Conservation (phyloP, 306 rosid genomes). For the Mimosa bimucronata region DNA sequence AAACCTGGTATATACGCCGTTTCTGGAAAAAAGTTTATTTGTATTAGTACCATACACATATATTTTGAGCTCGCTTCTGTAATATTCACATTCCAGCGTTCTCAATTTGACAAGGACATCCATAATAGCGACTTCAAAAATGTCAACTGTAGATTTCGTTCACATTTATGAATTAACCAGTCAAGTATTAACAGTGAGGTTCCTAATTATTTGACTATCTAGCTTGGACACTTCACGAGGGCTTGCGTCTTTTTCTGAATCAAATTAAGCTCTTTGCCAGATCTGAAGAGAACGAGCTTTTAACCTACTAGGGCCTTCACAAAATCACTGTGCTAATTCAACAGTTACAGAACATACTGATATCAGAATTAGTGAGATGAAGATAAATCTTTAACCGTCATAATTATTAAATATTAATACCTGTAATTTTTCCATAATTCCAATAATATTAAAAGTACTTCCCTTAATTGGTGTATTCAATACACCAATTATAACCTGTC, state of each 20-base stretch:
- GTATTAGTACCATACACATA: background rate
- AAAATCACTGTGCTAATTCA: background rate
- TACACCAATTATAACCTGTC: background rate
- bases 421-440: no score
- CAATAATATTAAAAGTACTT: background rate
- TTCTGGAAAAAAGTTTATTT: slow-evolving; percentile 22
- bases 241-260: background rate
- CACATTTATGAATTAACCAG: background rate
- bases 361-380: background rate
- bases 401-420: no score
- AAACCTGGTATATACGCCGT: slow-evolving; percentile 32
- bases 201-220: background rate
- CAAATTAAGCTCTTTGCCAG: background rate
- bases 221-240: background rate
- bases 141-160: slow-evolving; percentile 23
- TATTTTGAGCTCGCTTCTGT: background rate
- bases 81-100: background rate
- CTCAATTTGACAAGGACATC: slow-evolving; percentile 32
- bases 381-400: background rate
- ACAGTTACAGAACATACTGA: background rate
- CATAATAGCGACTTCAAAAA: background rate
- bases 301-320: background rate
- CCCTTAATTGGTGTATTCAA: background rate
- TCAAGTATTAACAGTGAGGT: slow-evolving; percentile 30
- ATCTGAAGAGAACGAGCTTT: background rate